Conservation (phyloP, 345 rosid genomes). For the Aquilaria sinensis region DNA sequence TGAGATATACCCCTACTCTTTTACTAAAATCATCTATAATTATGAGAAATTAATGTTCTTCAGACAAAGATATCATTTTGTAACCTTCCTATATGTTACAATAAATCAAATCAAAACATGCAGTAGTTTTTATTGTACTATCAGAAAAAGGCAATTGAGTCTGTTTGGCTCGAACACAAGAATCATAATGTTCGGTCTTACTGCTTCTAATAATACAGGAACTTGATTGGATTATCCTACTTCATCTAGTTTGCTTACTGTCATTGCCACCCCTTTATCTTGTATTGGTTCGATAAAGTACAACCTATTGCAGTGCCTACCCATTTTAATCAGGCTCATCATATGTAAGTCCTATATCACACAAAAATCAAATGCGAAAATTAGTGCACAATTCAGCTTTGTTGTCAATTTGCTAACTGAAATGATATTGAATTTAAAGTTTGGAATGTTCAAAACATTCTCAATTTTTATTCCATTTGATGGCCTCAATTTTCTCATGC, state of each 20-base stretch:
- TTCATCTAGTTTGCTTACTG: background rate
- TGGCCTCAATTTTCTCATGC: background rate
- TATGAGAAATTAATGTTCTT: background rate
- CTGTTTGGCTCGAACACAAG: no score
- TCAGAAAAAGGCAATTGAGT: no score
- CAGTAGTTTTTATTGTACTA: no score
- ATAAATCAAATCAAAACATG: no score
- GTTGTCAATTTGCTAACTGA: no score
- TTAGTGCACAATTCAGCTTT: no score
- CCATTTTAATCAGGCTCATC: background rate
- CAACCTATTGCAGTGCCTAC: background rate
- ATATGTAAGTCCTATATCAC: background rate
- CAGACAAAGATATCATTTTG: no score
- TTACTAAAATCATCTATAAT: conserved; percentile 5
- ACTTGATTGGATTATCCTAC: background rate
- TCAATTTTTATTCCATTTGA: background rate
- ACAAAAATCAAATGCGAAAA: background rate
- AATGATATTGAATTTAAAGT: background rate
- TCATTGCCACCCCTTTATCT: no score
- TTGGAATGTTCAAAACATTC: background rate
- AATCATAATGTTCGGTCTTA: background rate
- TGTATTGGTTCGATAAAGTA: no score
- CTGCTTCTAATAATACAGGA: background rate
- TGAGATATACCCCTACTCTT: background rate
- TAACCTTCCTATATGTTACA: no score